A percentile compares a stretch with the other conserved stretches of the same genome.
phyloP scores from a whole-genome alignment of 805 yeast species.

The Myxozyma melibiosi region DNA sequence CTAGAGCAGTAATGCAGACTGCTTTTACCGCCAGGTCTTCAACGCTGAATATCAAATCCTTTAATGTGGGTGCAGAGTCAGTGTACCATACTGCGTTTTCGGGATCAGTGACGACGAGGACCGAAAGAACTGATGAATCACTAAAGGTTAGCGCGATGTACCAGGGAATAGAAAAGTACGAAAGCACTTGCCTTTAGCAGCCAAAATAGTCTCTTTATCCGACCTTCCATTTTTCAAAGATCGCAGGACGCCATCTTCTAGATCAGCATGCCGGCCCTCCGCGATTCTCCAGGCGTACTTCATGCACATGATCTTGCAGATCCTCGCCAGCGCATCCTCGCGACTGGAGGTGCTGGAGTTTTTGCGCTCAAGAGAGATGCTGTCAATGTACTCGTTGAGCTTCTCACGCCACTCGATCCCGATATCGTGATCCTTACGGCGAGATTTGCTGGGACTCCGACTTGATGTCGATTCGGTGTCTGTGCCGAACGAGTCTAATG shows the following conservation, averaged over 20 bases:
- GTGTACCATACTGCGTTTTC: slow-evolving; percentile 17
- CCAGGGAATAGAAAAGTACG: not conserved
- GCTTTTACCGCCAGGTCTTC: slow-evolving; percentile 16
- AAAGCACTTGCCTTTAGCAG: slow-evolving; percentile 10
- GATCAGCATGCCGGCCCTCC: slow-evolving; percentile 23
- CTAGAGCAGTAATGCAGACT: slow-evolving; percentile 23
- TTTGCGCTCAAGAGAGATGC: slow-evolving; percentile 27
- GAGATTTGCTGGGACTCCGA: slow-evolving; percentile 14
- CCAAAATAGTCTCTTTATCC: slow-evolving; percentile 17
- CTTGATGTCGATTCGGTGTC: slow-evolving; percentile 13
- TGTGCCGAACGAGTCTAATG: slow-evolving; percentile 23
- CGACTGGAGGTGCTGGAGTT: slow-evolving; percentile 14
- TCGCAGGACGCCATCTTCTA: slow-evolving; percentile 20
- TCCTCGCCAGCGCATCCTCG: slow-evolving; percentile 26
- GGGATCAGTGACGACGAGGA: slow-evolving; percentile 30
- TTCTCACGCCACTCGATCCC: slow-evolving; percentile 30
- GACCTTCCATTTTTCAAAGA: slow-evolving; percentile 21
- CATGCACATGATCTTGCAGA: slow-evolving; percentile 22
- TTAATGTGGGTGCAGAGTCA: slow-evolving; percentile 5
- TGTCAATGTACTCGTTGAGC: slow-evolving; percentile 18
- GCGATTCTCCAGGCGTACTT: slow-evolving; percentile 29
- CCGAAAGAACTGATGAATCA: slow-evolving; percentile 12
- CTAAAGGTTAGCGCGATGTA: not conserved
- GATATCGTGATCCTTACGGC: slow-evolving; percentile 21
- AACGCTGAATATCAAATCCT: slow-evolving; percentile 2